Evolutionary conservation across 108 stramenopile species (phyloP).

Genomic region (Bacterosira constricta): DNA sequence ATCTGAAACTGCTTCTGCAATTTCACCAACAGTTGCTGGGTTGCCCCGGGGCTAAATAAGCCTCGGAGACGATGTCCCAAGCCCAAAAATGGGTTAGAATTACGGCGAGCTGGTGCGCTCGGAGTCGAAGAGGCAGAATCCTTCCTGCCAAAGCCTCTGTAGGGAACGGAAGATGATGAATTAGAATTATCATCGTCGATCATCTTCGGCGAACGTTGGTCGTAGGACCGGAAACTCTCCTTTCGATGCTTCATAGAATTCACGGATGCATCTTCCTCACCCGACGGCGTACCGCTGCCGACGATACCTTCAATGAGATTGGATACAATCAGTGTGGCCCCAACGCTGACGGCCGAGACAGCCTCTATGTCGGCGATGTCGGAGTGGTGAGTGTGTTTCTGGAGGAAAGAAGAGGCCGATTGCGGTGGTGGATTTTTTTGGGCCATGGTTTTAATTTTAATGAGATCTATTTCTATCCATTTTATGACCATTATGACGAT

Average conservation of each 20-base stretch:
- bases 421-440: neutral
- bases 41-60: slow-evolving; percentile 27
- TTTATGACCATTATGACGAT: no score
- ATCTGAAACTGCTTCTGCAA: slow-evolving; percentile 39
- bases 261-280: no score
- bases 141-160: slow-evolving; percentile 1
- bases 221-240: neutral
- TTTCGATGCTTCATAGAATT: neutral
- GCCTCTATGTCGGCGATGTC: neutral
- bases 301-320: neutral
- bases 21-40: slow-evolving; percentile 30
- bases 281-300: neutral
- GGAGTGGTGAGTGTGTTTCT: neutral
- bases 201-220: neutral
- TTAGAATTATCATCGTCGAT: neutral
- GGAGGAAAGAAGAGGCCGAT: neutral
- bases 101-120: neutral
- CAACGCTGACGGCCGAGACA: neutral
- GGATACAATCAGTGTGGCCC: neutral
- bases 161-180: slow-evolving; percentile 3
- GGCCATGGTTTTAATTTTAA: neutral
- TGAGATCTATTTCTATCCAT: no score
- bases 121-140: neutral
- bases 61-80: slow-evolving; percentile 17
- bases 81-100: neutral